phyloP scores from a whole-genome alignment of 371 early-diverging fungal genomes.

The Saksenaea oblongispora region DNA sequence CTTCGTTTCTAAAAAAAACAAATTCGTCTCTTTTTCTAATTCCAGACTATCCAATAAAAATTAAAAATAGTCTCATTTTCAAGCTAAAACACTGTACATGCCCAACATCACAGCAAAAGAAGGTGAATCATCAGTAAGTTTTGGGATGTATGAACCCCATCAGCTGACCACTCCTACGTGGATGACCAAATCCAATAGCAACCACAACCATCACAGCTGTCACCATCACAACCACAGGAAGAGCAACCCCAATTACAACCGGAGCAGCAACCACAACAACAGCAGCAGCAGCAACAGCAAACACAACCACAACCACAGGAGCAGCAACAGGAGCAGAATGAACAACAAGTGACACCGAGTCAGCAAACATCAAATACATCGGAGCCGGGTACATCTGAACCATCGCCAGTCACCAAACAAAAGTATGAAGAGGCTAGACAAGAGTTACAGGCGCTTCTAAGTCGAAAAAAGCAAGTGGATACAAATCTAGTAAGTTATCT shows the following conservation, averaged over 20 bases:
- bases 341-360: conserved; percentile 9
- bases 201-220: conserved; percentile 4
- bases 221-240: conserved; percentile 1
- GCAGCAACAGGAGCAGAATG: conserved; percentile 4
- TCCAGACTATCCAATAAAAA: no score
- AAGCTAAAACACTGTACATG: not conserved
- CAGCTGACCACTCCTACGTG: not conserved
- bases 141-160: not conserved
- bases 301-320: conserved; percentile 5
- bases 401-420: conserved; percentile 52
- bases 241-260: not conserved
- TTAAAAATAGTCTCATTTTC: not conserved
- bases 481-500: conserved; percentile 52
- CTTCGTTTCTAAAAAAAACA: no score
- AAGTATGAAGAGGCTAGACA: conserved; percentile 62
- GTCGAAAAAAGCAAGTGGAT: conserved; percentile 65
- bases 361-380: conserved; percentile 9
- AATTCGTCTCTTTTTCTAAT: no score
- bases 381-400: conserved; percentile 26
- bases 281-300: conserved; percentile 2
- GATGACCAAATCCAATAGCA: not conserved
- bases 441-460: conserved; percentile 57
- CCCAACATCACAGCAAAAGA: not conserved
- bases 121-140: conserved; percentile 3
- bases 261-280: not conserved